phyloP scores from a whole-genome alignment of 75 land plant genomes.

The Azolla pinnata region DNA sequence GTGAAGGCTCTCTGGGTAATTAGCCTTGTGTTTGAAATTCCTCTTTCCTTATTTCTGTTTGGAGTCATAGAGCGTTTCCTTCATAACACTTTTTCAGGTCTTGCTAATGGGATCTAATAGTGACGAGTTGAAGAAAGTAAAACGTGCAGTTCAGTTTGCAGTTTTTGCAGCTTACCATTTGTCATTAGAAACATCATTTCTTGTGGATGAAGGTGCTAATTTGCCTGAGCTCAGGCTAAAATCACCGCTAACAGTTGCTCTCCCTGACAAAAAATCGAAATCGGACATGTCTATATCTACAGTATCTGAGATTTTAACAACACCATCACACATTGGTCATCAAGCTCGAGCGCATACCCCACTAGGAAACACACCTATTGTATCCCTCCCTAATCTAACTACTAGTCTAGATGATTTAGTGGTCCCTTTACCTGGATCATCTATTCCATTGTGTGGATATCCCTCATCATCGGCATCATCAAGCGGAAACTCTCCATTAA shows the following conservation, averaged over 20 bases:
- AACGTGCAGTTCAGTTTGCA: constrained; percentile 67
- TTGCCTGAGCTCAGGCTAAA: constrained; percentile 42
- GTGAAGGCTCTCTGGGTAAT: too few species aligned
- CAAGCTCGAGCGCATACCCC: background rate
- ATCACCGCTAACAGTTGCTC: constrained; percentile 19
- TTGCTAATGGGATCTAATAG: constrained; percentile 49
- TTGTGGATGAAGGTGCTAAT: constrained; percentile 88
- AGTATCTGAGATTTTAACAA: background rate
- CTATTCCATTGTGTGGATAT: background rate
- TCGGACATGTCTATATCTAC: constrained; percentile 24
- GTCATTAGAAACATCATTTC: constrained; percentile 83
- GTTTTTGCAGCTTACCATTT: constrained; percentile 87
- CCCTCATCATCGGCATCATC: constrained; percentile 1
- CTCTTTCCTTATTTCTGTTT: too few species aligned
- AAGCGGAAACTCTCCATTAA: background rate
- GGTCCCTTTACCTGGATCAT: background rate
- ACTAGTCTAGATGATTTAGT: too few species aligned
- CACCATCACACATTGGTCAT: background rate
- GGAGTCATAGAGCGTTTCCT: too few species aligned
- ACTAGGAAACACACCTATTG: background rate
- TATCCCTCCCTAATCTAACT: too few species aligned
- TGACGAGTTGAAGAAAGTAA: constrained; percentile 71
- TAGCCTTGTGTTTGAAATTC: too few species aligned
- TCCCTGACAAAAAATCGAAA: constrained; percentile 25
- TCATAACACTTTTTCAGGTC: too few species aligned